A percentile compares a stretch with the other conserved stretches of the same genome.
These are phyloP conservation scores for Aspergillus aculeatinus DNA, from an alignment of 2,329 filamentous ascomycete species.

Conservation along the genomic window DNA sequence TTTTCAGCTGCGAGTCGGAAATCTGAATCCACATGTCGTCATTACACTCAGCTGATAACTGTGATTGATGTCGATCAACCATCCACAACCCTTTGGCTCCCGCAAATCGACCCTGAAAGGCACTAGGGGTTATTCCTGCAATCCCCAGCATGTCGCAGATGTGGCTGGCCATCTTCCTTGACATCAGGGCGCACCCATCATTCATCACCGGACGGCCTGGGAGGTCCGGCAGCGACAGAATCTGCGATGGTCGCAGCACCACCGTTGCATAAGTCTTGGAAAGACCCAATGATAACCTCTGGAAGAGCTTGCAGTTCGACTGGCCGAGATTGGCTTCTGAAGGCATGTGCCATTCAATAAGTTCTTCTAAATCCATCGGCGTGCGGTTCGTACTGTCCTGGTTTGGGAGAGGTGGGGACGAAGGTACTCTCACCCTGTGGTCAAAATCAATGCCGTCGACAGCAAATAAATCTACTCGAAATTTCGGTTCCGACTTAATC, in stretches of 20 bases:
- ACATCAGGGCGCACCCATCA: constrained; percentile 57
- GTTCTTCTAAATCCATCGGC: constrained; percentile 36
- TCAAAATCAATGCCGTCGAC: constrained; percentile 44
- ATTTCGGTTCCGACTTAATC: constrained; percentile 23
- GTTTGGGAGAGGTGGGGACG: constrained; percentile 21
- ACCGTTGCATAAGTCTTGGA: constrained; percentile 46
- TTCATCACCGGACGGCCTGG: constrained; percentile 43
- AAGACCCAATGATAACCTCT: constrained; percentile 43
- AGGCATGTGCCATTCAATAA: constrained; percentile 50
- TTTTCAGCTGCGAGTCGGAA: constrained; percentile 58
- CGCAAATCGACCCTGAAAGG: constrained; percentile 58
- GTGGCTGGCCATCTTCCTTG: constrained; percentile 48
- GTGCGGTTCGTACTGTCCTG: constrained; percentile 33
- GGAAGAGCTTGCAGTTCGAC: constrained; percentile 47
- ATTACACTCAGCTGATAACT: constrained; percentile 21
- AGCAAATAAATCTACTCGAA: constrained; percentile 46
- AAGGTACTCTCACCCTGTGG: constrained; percentile 5
- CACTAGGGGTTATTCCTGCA: constrained; percentile 46
- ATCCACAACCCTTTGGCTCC: constrained; percentile 65
- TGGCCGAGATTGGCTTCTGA: constrained; percentile 35
- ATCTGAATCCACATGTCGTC: constrained; percentile 56
- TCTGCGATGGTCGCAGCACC: constrained; percentile 36
- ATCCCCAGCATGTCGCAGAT: constrained; percentile 49
- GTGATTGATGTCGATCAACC: constrained; percentile 45
- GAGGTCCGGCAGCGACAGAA: constrained; percentile 35